phyloP scores from a whole-genome alignment of 257 asterid genomes.

The Lithospermum erythrorhizon region DNA sequence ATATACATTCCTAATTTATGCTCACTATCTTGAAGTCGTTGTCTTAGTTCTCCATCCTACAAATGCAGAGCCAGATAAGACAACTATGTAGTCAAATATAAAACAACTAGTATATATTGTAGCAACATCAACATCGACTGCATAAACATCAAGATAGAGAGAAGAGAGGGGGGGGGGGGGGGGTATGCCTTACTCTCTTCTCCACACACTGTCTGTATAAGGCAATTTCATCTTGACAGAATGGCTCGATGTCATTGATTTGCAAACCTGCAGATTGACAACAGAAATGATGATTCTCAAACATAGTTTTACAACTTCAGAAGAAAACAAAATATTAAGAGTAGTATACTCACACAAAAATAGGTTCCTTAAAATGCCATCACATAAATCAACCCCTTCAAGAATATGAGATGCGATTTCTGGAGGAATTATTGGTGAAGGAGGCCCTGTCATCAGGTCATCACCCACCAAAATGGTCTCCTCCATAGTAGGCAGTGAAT shows the following conservation, averaged over 20 bases:
- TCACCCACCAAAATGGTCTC: conserved; percentile 95
- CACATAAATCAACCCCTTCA: conserved; percentile 82
- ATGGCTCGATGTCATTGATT: conserved; percentile 84
- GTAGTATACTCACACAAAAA: conserved; percentile 48
- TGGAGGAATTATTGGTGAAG: conserved; percentile 86
- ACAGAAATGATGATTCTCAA: neutral
- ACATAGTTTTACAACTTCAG: conserved; percentile 7
- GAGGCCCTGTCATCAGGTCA: conserved; percentile 96
- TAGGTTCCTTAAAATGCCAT: conserved; percentile 79
- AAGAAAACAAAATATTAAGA: neutral
- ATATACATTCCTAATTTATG: conserved; percentile 69
- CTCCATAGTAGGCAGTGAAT: conserved; percentile 86
- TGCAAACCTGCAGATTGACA: conserved; percentile 37
- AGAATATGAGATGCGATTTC: conserved; percentile 95
- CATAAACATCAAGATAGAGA: conserved; percentile 1
- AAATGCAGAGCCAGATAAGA: conserved; percentile 3
- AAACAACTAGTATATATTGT: neutral
- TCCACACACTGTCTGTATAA: conserved; percentile 34
- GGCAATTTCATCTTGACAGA: conserved; percentile 46
- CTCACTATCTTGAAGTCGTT: conserved; percentile 85
- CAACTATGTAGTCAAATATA: neutral
- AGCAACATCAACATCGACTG: neutral
- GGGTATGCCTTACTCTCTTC: conserved; percentile 32
- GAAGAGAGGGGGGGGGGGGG: neutral
- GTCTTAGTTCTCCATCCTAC: conserved; percentile 75